Conservation (phyloP, 2,329 filamentous ascomycete species). For the Ophiostoma novo-ulmi region DNA sequence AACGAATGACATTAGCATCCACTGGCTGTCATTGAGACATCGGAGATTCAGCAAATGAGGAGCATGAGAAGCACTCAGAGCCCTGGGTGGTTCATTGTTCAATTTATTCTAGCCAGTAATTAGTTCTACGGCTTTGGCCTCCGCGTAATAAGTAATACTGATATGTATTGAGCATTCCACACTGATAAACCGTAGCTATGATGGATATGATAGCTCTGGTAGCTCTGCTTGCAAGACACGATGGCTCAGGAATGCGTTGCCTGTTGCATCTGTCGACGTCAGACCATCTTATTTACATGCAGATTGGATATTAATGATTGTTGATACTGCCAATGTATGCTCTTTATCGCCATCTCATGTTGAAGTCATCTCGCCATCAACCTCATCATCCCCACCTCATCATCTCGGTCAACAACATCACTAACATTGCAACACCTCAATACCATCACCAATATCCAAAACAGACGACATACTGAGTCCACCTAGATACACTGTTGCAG, state of each 20-base stretch:
- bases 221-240: background rate
- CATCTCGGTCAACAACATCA: background rate
- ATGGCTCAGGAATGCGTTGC: conserved; percentile 2
- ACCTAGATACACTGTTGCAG: too few species aligned
- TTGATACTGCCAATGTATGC: background rate
- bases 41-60: too few species aligned
- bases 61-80: too few species aligned
- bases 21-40: background rate
- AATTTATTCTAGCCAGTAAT: too few species aligned
- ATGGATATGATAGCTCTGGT: background rate
- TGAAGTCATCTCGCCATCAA: background rate
- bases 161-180: background rate
- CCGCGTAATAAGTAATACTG: background rate
- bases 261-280: background rate
- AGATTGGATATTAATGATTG: background rate
- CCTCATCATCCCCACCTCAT: background rate
- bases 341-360: background rate
- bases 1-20: conserved; percentile 1
- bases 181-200: background rate
- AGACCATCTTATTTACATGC: background rate
- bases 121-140: too few species aligned
- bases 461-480: too few species aligned
- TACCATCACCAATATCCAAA: too few species aligned
- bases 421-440: too few species aligned
- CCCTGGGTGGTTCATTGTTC: too few species aligned